phyloP scores from a whole-genome alignment of 108 stramenopile genomes.

The Cyclotella cryptica region DNA sequence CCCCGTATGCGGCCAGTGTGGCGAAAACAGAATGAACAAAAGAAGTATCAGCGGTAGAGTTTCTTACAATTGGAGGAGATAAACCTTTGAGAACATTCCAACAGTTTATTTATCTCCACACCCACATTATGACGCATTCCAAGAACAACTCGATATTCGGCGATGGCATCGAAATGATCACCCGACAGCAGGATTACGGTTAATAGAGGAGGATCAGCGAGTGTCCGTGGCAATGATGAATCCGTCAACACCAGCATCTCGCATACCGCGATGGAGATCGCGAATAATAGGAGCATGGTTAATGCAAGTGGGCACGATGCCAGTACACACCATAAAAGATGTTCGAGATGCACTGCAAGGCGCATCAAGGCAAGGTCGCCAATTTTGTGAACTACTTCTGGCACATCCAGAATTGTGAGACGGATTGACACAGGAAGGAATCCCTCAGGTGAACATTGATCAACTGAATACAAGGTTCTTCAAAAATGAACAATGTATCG shows the following conservation, averaged over 20 bases:
- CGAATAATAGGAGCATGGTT: neutral
- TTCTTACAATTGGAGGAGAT: neutral
- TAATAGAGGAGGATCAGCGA: neutral
- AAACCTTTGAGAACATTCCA: neutral
- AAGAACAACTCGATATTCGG: neutral
- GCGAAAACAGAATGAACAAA: neutral
- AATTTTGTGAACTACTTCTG: no score
- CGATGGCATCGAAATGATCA: no score
- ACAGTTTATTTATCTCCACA: neutral
- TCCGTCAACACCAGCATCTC: no score
- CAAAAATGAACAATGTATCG: neutral
- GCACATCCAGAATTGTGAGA: no score
- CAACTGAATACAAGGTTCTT: no score
- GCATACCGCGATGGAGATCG: neutral
- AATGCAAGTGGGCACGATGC: neutral
- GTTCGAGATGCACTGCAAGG: neutral
- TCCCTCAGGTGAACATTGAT: no score
- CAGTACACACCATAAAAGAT: neutral
- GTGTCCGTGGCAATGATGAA: neutral
- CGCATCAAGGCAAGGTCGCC: no score
- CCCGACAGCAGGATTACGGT: no score
- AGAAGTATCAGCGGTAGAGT: neutral
- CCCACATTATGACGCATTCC: no score
- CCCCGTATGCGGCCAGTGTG: no score
- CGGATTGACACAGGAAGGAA: no score